These are phyloP conservation scores for Wallacemonas rigidus DNA, from an alignment of 208 protist species.

Conservation along the genomic window DNA sequence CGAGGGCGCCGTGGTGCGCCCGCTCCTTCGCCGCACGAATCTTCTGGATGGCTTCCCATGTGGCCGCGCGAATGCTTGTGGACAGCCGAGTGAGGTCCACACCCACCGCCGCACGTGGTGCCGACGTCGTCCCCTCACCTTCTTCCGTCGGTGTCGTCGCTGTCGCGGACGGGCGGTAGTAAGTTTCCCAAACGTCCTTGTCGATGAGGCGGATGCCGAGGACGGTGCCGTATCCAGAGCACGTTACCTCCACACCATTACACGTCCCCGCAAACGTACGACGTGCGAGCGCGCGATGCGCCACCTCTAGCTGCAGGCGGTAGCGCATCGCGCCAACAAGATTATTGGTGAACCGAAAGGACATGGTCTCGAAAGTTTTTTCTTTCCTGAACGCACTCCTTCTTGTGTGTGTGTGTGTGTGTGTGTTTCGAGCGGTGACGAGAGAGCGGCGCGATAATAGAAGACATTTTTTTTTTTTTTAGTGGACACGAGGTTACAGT, in stretches of 20 bases:
- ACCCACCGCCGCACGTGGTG: constrained; percentile 6
- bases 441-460: too few species aligned
- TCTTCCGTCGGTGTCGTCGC: not conserved
- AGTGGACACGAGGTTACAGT: too few species aligned
- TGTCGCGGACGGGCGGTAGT: constrained; percentile 41
- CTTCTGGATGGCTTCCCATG: constrained; percentile 69
- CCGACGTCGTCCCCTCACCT: not conserved
- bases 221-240: constrained; percentile 74
- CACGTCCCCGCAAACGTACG: constrained; percentile 68
- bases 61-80: constrained; percentile 64
- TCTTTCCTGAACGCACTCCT: too few species aligned
- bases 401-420: too few species aligned
- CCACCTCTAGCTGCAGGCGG: constrained; percentile 70
- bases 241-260: constrained; percentile 77
- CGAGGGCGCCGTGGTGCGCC: constrained; percentile 57
- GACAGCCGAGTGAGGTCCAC: constrained; percentile 63
- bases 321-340: constrained; percentile 80
- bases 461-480: too few species aligned
- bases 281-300: constrained; percentile 59
- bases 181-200: constrained; percentile 52
- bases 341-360: constrained; percentile 89
- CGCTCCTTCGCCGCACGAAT: constrained; percentile 71
- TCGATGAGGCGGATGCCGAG: constrained; percentile 56
- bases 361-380: constrained; percentile 42
- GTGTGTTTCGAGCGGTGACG: too few species aligned